These are phyloP conservation scores for Aspergillus campestris DNA, from an alignment of 495 filamentous ascomycete species.

Conservation along the genomic window DNA sequence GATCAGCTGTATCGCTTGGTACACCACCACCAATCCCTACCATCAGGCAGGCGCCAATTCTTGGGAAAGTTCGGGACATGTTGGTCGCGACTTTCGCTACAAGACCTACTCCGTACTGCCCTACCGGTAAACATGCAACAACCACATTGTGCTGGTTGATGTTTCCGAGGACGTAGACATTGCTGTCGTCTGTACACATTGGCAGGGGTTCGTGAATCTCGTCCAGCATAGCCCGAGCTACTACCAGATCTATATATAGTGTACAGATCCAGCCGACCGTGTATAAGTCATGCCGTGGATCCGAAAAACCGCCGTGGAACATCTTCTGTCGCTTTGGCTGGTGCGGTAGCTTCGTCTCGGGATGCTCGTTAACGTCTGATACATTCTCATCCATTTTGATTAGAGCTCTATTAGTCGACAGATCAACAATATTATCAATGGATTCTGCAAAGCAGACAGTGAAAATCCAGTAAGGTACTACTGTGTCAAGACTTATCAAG, in stretches of 20 bases:
- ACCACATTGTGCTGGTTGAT: conserved; percentile 29
- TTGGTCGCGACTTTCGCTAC: conserved; percentile 21
- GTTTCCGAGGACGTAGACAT: conserved; percentile 18
- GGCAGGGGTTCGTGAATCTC: conserved; percentile 13
- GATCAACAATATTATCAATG: too few relatives aligned
- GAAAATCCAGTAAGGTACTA: too few relatives aligned
- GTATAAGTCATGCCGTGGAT: too few relatives aligned
- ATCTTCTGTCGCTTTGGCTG: too few relatives aligned
- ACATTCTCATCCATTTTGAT: too few relatives aligned
- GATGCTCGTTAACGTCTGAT: too few relatives aligned
- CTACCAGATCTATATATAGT: conserved; percentile 23
- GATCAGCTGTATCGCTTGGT: conserved; percentile 18
- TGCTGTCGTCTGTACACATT: conserved; percentile 9
- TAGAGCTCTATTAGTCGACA: too few relatives aligned
- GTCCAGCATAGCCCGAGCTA: conserved; percentile 23
- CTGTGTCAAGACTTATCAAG: too few relatives aligned
- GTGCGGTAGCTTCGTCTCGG: too few relatives aligned
- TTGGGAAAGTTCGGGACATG: conserved; percentile 28
- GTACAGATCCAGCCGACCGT: conserved; percentile 29
- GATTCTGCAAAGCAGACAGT: too few relatives aligned
- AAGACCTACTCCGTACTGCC: conserved; percentile 21
- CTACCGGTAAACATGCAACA: conserved; percentile 7
- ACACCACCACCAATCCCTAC: conserved; percentile 41
- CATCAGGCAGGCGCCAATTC: conserved; percentile 33
- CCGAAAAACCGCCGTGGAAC: too few relatives aligned